Percentiles rank a stretch among this genome's conserved stretches.
These are phyloP conservation scores for Nicotiana sylvestris DNA, from an alignment of 257 asterid species.

Conservation along the genomic window DNA sequence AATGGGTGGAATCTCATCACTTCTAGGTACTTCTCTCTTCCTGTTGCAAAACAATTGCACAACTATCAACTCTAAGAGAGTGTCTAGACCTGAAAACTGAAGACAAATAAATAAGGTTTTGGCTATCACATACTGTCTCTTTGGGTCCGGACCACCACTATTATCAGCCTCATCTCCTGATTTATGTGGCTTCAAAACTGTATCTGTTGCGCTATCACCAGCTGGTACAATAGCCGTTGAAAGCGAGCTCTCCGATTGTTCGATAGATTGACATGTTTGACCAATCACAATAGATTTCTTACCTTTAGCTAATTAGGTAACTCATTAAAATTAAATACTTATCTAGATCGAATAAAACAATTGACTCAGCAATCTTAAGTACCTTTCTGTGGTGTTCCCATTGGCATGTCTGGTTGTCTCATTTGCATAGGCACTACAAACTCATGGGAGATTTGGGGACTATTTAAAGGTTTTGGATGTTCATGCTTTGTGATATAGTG, in stretches of 20 bases:
- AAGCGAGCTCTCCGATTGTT: constrained; percentile 24
- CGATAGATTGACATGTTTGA: constrained; percentile 31
- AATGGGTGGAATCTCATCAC: constrained; percentile 39
- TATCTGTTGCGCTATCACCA: constrained; percentile 29
- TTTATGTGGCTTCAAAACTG: constrained; percentile 29
- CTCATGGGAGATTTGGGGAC: constrained; percentile 37
- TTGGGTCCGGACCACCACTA: constrained; percentile 37
- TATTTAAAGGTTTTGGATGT: constrained; percentile 63
- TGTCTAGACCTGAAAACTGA: neutral
- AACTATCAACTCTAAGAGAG: constrained; percentile 3
- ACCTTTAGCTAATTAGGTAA: constrained; percentile 34
- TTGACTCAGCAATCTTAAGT: constrained; percentile 11
- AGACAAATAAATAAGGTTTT: constrained; percentile 17
- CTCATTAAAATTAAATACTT: constrained; percentile 16
- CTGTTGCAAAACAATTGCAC: constrained; percentile 40
- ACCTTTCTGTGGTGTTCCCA: constrained; percentile 40
- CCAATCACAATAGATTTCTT: constrained; percentile 27
- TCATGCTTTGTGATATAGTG: constrained; percentile 68
- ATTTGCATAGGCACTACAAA: constrained; percentile 29
- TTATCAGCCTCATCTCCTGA: constrained; percentile 33
- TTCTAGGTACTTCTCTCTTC: constrained; percentile 40
- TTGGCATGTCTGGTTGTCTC: constrained; percentile 27
- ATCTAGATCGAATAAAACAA: neutral
- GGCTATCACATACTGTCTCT: constrained; percentile 60
- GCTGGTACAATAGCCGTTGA: constrained; percentile 28